Conservation (phyloP, 768 basidiomycete species). For the Dacryopinax primogenitus region DNA sequence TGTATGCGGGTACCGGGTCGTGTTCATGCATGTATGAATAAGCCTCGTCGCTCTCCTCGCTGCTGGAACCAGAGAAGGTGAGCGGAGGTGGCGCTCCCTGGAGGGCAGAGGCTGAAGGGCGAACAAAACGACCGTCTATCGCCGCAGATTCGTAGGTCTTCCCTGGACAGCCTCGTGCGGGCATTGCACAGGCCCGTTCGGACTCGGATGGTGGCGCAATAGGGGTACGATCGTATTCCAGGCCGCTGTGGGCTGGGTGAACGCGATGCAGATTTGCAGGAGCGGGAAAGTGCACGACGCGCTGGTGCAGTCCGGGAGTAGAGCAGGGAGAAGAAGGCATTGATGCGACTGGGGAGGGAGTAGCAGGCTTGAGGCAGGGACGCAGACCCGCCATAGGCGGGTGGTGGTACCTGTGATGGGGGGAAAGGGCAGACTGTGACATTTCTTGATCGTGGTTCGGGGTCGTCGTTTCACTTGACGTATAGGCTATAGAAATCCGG, state of each 20-base stretch:
- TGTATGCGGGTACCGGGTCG: not conserved
- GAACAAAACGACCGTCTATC: not conserved
- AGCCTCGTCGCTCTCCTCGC: constrained; percentile 7
- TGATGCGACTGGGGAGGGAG: not conserved
- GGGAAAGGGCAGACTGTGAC: not conserved
- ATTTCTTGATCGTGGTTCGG: not conserved
- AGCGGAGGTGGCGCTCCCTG: not conserved
- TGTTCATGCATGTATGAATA: not conserved
- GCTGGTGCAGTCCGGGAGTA: not conserved
- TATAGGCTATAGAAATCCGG: not conserved
- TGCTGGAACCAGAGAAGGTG: constrained; percentile 6
- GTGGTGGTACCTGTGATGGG: constrained; percentile 6
- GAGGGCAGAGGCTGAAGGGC: not conserved
- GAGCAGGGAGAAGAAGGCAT: not conserved
- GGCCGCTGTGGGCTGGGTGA: constrained; percentile 34
- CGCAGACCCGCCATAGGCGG: not conserved
- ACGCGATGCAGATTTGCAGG: constrained; percentile 30
- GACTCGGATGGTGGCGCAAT: constrained; percentile 39
- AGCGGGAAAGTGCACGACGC: constrained; percentile 40
- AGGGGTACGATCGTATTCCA: constrained; percentile 64
- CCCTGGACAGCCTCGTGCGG: constrained; percentile 65
- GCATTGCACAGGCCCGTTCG: constrained; percentile 58
- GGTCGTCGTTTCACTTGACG: not conserved
- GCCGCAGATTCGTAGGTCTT: constrained; percentile 38
- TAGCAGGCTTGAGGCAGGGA: not conserved